Percentiles rank a stretch among this genome's conserved stretches.
Evolutionary conservation across 129 eudicot species (phyloP).

Genomic region (Tanacetum coccineum): DNA sequence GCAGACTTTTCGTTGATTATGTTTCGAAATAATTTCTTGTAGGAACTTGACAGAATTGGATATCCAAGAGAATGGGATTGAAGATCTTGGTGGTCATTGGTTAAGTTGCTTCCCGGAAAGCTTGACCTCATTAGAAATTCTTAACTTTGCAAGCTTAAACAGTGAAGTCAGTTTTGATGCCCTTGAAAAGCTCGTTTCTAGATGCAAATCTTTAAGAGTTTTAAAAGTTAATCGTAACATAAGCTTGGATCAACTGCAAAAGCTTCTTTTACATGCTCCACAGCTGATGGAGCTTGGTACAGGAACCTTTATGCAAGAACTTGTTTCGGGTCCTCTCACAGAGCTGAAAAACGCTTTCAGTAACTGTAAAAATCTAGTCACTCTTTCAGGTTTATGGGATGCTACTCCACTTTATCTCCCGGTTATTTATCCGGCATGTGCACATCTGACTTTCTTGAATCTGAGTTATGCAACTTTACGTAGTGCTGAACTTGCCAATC

Average conservation of each 20-base stretch:
- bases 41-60: conserved; percentile 78
- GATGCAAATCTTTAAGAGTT: conserved; percentile 57
- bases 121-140: conserved; percentile 50
- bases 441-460: conserved; percentile 56
- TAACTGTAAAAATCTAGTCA: conserved; percentile 44
- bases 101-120: conserved; percentile 35
- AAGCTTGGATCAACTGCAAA: conserved; percentile 52
- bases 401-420: conserved; percentile 54
- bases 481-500: conserved; percentile 50
- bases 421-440: conserved; percentile 57
- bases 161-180: conserved; percentile 65
- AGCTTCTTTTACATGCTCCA: conserved; percentile 58
- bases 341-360: conserved; percentile 43
- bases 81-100: conserved; percentile 62
- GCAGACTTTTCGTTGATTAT: neutral
- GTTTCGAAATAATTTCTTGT: neutral
- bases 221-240: conserved; percentile 59
- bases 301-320: conserved; percentile 65
- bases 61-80: conserved; percentile 67
- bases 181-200: conserved; percentile 62
- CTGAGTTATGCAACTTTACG: conserved; percentile 53
- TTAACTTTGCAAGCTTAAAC: conserved; percentile 63
- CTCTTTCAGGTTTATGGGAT: conserved; percentile 83
- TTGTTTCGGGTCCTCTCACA: conserved; percentile 30
- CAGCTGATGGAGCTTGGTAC: conserved; percentile 71